Base-by-base conservation (phyloP, 2,329 filamentous ascomycete species). In the Capronia coronata region DNA sequence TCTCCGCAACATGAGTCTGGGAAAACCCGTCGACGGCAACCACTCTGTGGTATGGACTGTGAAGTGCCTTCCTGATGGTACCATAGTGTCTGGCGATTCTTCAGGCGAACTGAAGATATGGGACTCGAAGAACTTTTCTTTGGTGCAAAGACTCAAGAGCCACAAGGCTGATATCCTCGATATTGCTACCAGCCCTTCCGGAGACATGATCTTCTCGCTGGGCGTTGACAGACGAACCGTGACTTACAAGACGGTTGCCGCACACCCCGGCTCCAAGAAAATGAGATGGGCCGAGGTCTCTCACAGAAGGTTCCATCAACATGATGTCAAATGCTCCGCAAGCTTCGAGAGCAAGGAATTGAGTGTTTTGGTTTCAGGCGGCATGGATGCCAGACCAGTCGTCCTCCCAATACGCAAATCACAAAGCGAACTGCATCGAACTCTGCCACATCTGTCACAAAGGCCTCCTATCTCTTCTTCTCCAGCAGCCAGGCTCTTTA, bases 261-360 rank as follows among this genome's bases (percentile, higher is more conserved):
- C 35, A 11, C 70, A 67, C 58, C 67, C 62, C 41, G 68, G 62
- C 46, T 65, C 66, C 49, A 76, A 76, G 51, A 73, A 76, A 46
- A 68, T 66, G 57, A 79, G 83, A 63, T 98, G 93, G 93, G 79
- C 79, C 51, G 91, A 93, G 67, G 76, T 87, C n/a, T 86, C 82
- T 67, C 88, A 94, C 64, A 79, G 87, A 58, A 78, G 88, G 63
- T 90, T 91, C 64, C 93, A 98, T 64, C 81, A 84, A 39, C 90
- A 97, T 67, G 93, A 98, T 70, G 89, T 97, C 62, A 97, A 97
- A 71, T 80, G 88, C 1, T 87, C 97, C 80, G 86, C 89, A 27
- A 83, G 87, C 0, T 97, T 91, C 57, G 93, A 98, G 67, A 84
- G 84, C 45, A 82, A 79, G 43, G 81, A 81, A 43, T 79, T 95